Percentiles rank a stretch among this genome's conserved stretches.
Conservation (phyloP, 164 flowering plant genomes). For the Nelumbo lutea region DNA sequence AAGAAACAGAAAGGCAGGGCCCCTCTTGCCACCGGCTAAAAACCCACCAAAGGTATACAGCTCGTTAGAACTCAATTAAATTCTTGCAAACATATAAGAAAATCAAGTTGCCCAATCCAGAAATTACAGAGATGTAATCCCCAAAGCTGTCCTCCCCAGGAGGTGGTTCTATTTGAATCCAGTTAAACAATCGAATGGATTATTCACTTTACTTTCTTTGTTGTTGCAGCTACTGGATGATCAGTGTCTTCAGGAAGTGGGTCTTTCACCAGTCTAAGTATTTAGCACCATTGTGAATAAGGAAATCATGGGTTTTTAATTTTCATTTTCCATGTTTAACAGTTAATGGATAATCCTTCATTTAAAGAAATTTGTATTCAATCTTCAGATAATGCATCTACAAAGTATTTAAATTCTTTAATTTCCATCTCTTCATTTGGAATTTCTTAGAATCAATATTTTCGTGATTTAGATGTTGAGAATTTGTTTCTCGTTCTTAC, state of each 20-base stretch:
- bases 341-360: not conserved
- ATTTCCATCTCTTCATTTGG: not conserved
- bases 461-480: too few species aligned
- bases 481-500: constrained; percentile 36
- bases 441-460: too few species aligned
- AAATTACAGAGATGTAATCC: too few species aligned
- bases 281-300: not conserved
- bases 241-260: constrained; percentile 24
- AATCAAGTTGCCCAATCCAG: too few species aligned
- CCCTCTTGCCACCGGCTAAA: constrained; percentile 36
- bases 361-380: not conserved
- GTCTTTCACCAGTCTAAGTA: constrained; percentile 17
- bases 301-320: constrained; percentile 5
- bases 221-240: constrained; percentile 26
- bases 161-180: too few species aligned
- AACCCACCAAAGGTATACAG: constrained; percentile 37
- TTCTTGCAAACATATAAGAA: too few species aligned
- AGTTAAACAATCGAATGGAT: too few species aligned
- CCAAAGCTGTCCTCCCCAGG: too few species aligned
- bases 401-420: not conserved
- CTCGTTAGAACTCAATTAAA: not conserved
- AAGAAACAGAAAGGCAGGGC: constrained; percentile 37
- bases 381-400: not conserved
- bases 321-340: not conserved
- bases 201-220: not conserved